Percentiles rank a stretch among this genome's conserved stretches.
phyloP scores from a whole-genome alignment of 1,139 yeast species.

The Hyphopichia pseudoburtonii region DNA sequence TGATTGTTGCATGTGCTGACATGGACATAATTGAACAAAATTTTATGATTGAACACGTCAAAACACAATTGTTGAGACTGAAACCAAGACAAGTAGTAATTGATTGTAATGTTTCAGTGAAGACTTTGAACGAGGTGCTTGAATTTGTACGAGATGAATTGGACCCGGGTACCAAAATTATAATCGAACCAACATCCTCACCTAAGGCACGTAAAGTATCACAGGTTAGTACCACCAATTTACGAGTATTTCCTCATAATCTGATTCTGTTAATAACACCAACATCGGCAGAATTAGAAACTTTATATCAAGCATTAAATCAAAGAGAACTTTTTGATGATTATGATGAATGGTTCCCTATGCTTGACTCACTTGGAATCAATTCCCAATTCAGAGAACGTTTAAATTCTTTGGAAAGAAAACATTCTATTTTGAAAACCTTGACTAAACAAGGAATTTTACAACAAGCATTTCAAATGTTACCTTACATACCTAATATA shows the following conservation, averaged over 20 bases:
- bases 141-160: conserved; percentile 14
- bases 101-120: conserved; percentile 66
- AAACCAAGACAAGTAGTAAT: conserved; percentile 51
- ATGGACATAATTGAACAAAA: conserved; percentile 65
- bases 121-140: conserved; percentile 40
- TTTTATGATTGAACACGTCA: conserved; percentile 42
- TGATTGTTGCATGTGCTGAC: conserved; percentile 80
- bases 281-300: conserved; percentile 58
- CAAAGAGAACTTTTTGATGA: conserved; percentile 54
- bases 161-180: conserved; percentile 27
- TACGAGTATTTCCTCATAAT: conserved; percentile 34
- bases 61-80: conserved; percentile 26
- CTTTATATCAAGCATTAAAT: conserved; percentile 53
- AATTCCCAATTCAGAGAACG: conserved; percentile 45
- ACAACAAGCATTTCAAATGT: conserved; percentile 67
- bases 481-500: conserved; percentile 73
- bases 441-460: conserved; percentile 52
- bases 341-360: conserved; percentile 70
- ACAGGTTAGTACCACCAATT: conserved; percentile 12
- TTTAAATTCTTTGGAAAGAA: conserved; percentile 28
- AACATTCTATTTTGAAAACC: conserved; percentile 18
- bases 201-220: conserved; percentile 53
- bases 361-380: conserved; percentile 61
- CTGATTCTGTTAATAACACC: conserved; percentile 58
- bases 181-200: conserved; percentile 77